These are phyloP conservation scores for Boletus pseudopeckii DNA, from an alignment of 768 basidiomycete genomes.

Conservation along the genomic window DNA sequence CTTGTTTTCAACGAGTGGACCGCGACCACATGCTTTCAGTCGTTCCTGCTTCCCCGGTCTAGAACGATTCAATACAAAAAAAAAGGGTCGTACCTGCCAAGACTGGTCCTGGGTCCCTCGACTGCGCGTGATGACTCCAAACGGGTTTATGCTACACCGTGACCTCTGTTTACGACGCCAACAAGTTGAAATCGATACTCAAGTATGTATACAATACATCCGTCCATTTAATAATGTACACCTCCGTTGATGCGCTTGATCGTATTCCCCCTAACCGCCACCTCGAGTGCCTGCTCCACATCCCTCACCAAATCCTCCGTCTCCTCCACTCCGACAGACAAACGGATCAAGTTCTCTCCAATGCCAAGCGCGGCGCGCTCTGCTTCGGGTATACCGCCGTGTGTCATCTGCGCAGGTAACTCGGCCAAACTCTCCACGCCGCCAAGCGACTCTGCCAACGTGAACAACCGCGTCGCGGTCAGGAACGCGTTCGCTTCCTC, in stretches of 20 bases:
- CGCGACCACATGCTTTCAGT: too few species aligned
- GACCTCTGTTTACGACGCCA: not conserved
- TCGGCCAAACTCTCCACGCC: slow-evolving; percentile 92
- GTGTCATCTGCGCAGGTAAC: slow-evolving; percentile 86
- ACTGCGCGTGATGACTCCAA: too few species aligned
- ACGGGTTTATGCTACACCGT: too few species aligned
- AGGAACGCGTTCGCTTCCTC: slow-evolving; percentile 65
- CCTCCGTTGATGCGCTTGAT: slow-evolving; percentile 1
- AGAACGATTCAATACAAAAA: too few species aligned
- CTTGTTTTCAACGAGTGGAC: too few species aligned
- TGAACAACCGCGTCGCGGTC: slow-evolving; percentile 60
- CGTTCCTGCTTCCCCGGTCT: too few species aligned
- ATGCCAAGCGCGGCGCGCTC: slow-evolving; percentile 75
- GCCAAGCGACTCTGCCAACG: slow-evolving; percentile 85
- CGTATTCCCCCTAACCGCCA: slow-evolving; percentile 1
- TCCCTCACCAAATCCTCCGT: slow-evolving; percentile 64
- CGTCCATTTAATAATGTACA: not conserved
- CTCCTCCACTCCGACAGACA: slow-evolving; percentile 91
- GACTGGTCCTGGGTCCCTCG: too few species aligned
- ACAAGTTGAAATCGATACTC: not conserved
- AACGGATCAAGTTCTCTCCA: slow-evolving; percentile 66
- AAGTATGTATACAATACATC: not conserved
- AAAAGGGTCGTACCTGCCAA: too few species aligned
- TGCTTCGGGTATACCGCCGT: slow-evolving; percentile 66
- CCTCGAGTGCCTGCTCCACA: slow-evolving; percentile 27